Base-by-base conservation (phyloP, 2,329 filamentous ascomycete species). In the Diaporthe sp. region DNA sequence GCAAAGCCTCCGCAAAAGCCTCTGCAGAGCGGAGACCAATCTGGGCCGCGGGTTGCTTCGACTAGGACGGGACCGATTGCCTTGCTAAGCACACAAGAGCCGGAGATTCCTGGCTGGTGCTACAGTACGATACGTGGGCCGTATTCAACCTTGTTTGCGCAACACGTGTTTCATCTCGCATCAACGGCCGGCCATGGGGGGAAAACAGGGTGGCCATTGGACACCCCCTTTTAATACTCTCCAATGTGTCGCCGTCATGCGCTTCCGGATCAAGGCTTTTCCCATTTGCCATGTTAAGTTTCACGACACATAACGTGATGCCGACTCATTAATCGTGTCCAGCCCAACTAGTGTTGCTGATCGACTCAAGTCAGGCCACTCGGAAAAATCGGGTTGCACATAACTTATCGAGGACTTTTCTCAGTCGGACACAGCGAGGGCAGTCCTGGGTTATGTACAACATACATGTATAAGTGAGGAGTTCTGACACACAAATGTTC, bases 161-260 rank as follows among this genome's bases (percentile, higher is more conserved):
- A 75, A 75, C 74, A 73, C 74, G 69, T 75, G 74, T 75, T 73
- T 75, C 74, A 75, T 75, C 74, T 75, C 69, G 74, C 68, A 72
- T 75, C 39, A 72, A 68, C 65, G 12, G 22, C 22, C 67, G 61
- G 42, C 68, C 28, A 44, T 57, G 15, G 68, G 31, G 31, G 69
- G 19, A 3, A 19, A 49, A 28, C 49, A 42, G 65, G 49, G n/a
- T 69, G 59, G 42, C 19, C 37, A 28, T 25, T 71, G 69, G 28
- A 31, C 37, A 6, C 73, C 67, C 73, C 49, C 28, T 55, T 71
- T 61, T 53, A 42, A 55, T 55, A 55, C 37, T 75, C 59, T 72
- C 42, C 42, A 75, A 59, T 53, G 57, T 74, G 46, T 65, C 51
- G 55, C 25, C 69, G 42, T 46, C 44, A 71, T 74, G 59, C 67